Percentiles rank a stretch among this genome's conserved stretches.
phyloP scores from a whole-genome alignment of 441 rosid genomes.

The Erodium texanum region DNA sequence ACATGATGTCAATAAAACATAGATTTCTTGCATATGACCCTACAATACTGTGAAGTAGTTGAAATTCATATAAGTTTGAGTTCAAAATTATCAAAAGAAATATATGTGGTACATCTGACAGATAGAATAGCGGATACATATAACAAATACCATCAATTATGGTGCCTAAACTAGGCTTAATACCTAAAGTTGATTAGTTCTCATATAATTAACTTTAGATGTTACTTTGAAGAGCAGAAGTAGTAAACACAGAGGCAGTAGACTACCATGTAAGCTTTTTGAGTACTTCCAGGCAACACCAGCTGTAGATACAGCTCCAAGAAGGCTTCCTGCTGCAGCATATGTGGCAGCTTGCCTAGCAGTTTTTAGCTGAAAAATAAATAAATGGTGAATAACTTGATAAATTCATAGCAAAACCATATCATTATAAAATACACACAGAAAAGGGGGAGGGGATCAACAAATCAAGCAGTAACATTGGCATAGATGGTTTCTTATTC shows the following conservation, averaged over 20 bases:
- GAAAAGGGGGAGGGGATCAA: too few species aligned
- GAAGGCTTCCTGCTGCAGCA: not conserved
- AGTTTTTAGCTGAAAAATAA: not conserved
- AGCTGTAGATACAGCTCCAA: not conserved
- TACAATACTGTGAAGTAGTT: not conserved
- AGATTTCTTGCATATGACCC: not conserved
- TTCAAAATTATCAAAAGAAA: not conserved
- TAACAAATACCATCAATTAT: not conserved
- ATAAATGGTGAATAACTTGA: not conserved
- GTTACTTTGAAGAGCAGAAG: not conserved
- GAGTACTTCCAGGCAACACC: conserved; percentile 4
- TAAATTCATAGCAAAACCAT: not conserved
- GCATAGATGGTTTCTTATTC: too few species aligned
- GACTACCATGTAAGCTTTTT: conserved; percentile 3
- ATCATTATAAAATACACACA: not conserved
- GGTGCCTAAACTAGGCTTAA: not conserved
- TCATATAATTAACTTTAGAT: not conserved
- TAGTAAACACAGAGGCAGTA: not conserved
- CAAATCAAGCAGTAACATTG: too few species aligned
- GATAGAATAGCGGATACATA: not conserved
- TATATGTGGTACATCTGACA: not conserved
- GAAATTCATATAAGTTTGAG: not conserved
- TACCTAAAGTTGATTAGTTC: not conserved
- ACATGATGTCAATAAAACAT: not conserved
- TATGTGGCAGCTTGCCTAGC: not conserved